Evolutionary conservation across 2,329 filamentous ascomycete genomes (phyloP), one percentile per base, ranked within the genome.

Genomic region (Trichoderma pleuroti): DNA sequence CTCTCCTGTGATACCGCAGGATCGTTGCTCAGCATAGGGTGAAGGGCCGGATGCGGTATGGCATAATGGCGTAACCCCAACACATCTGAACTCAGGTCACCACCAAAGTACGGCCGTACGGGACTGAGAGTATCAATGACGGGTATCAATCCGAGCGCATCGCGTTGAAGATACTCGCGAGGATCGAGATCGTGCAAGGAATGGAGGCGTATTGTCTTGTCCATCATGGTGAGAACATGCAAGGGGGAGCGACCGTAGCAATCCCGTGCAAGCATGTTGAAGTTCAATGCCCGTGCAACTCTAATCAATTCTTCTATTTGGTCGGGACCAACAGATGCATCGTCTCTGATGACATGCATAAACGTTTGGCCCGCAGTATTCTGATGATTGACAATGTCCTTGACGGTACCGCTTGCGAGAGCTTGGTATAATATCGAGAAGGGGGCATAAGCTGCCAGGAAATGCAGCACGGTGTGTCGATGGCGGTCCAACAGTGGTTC

Each of bases 201-300:
- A n/a, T 76, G 74, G 3, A 78, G 76, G 1, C 76, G 30, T 78
- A 76, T 3, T 70, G 68, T 56, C 77, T 75, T 74, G 10, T 36
- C 24, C 18, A 54, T 61, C n/a, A 42, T 12, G 14, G 32, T 68
- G 0, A 85, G 76, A 4, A 82, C 76, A 73, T 89, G 87, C 34
- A 87, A 86, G 57, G 86, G 81, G 6, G 81, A 87, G 49, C 87
- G 85, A 1, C 86, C 86, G 72, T 86, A 88, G 46, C 81, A 76
- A 72, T 89, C 87, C 16, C 78, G 77, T 2, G 76, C 74, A 24
- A 78, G 78, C 32, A 86, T 65, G 64, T 79, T 74, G 26, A 82
- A 77, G 10, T 74, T 62, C 26, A 71, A 73, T 2, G 57, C 36
- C 0, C 54, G 52, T 1, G 80, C 65, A 0, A 72, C 63, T 59